These are phyloP conservation scores for Tuber magnatum DNA, from an alignment of 495 filamentous ascomycete species.

Conservation along the genomic window DNA sequence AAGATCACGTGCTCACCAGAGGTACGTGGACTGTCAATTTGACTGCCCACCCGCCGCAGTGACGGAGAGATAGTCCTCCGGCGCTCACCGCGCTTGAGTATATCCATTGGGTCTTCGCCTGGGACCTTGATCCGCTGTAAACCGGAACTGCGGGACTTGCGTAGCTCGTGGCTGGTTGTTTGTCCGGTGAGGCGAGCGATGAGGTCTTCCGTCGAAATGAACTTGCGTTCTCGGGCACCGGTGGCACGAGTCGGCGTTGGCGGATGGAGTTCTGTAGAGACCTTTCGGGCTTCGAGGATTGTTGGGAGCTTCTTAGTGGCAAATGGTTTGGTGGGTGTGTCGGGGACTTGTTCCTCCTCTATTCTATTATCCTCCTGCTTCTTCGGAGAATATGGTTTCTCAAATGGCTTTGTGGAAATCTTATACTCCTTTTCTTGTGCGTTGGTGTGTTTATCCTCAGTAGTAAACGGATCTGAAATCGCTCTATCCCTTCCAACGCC, in stretches of 20 bases:
- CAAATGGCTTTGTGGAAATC: conserved; percentile 1
- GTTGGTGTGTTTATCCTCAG: neutral
- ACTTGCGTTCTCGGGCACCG: conserved; percentile 16
- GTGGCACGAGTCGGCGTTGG: neutral
- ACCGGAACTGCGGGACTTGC: neutral
- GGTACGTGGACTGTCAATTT: conserved; percentile 30
- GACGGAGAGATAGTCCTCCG: conserved; percentile 20
- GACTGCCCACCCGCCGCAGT: conserved; percentile 34
- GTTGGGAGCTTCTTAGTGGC: conserved; percentile 13
- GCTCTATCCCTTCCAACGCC: conserved; percentile 4
- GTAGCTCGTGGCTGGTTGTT: conserved; percentile 10
- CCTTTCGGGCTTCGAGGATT: conserved; percentile 17
- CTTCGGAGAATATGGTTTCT: conserved; percentile 10
- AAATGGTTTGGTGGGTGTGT: conserved; percentile 4
- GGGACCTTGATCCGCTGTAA: conserved; percentile 10
- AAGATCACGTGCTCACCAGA: conserved; percentile 39
- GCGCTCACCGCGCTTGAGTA: conserved; percentile 38
- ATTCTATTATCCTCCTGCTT: conserved; percentile 5
- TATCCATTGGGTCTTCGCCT: conserved; percentile 32
- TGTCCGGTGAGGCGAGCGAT: conserved; percentile 30
- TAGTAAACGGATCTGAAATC: conserved; percentile 11
- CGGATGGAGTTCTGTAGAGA: conserved; percentile 5
- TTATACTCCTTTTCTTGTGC: neutral
- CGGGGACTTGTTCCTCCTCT: neutral
- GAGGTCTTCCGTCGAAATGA: conserved; percentile 36